phyloP scores from a whole-genome alignment of 148 eudicot genomes.

The Gaultheria prostrata region DNA sequence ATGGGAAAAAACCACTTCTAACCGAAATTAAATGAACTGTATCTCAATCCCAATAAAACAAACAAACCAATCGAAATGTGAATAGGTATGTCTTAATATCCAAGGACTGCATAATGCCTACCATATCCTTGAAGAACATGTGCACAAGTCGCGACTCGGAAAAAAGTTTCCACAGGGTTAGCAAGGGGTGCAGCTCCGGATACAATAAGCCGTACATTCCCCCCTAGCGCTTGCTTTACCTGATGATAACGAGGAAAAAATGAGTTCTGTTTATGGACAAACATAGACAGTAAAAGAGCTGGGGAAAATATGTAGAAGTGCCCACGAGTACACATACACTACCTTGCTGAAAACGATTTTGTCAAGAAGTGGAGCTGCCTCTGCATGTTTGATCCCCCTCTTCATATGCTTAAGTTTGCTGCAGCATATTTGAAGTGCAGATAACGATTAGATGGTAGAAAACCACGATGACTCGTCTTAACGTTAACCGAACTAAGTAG shows the following conservation, averaged over 20 bases:
- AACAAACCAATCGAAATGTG: neutral
- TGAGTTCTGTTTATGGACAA: neutral
- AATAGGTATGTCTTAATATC: neutral
- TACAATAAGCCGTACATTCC: conserved; percentile 74
- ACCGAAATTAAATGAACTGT: neutral
- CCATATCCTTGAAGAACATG: conserved; percentile 99
- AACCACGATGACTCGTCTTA: neutral
- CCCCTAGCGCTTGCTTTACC: conserved; percentile 90
- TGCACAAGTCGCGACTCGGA: conserved; percentile 65
- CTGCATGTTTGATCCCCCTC: conserved; percentile 66
- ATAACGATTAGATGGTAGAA: conserved; percentile 9
- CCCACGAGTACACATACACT: conserved; percentile 6
- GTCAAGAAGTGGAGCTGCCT: conserved; percentile 75
- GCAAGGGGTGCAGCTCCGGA: conserved; percentile 99
- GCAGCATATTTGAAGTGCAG: conserved; percentile 27
- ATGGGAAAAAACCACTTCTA: neutral
- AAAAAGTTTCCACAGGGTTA: conserved; percentile 76
- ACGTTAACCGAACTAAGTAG: neutral
- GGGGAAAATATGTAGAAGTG: neutral
- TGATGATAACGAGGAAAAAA: conserved; percentile 23
- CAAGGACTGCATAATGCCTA: conserved; percentile 24
- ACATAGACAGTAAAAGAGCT: neutral
- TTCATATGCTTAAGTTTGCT: conserved; percentile 74
- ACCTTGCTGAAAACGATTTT: conserved; percentile 87
- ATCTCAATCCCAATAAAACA: neutral